These are phyloP conservation scores for Plasmodium falciparum DNA, from an alignment of 169 alveolate genomes.

Conservation along the genomic window DNA sequence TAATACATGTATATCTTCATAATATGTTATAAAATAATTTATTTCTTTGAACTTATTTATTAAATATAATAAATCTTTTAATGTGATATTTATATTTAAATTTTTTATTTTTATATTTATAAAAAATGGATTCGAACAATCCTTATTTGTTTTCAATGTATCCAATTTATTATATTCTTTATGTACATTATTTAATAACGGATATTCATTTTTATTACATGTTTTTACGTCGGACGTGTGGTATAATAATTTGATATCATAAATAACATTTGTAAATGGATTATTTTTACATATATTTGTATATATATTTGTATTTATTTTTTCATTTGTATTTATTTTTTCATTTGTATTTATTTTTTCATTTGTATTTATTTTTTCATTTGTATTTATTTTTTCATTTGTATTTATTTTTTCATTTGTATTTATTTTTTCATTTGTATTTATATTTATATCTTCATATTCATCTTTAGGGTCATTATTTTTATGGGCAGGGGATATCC, in stretches of 20 bases:
- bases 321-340: not conserved
- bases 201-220: not conserved
- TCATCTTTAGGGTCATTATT: too few species aligned
- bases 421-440: too few species aligned
- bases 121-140: constrained; percentile 9
- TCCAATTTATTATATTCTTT: not conserved
- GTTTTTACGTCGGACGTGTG: not conserved
- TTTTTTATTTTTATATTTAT: constrained; percentile 12
- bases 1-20: constrained; percentile 47
- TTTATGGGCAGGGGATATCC: too few species aligned
- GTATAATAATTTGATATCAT: not conserved
- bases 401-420: not conserved
- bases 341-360: not conserved
- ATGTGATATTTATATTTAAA: constrained; percentile 8
- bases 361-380: not conserved
- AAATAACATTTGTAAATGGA: not conserved
- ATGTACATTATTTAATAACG: not conserved
- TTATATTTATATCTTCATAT: too few species aligned
- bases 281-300: not conserved
- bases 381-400: not conserved
- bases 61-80: constrained; percentile 33
- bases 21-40: constrained; percentile 4
- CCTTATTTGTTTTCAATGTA: not conserved
- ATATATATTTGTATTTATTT: not conserved
- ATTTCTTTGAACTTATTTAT: constrained; percentile 25